A percentile compares a stretch with the other conserved stretches of the same genome.
Conservation (phyloP, 2,329 filamentous ascomycete species). For the Pseudogymnoascus sp. region DNA sequence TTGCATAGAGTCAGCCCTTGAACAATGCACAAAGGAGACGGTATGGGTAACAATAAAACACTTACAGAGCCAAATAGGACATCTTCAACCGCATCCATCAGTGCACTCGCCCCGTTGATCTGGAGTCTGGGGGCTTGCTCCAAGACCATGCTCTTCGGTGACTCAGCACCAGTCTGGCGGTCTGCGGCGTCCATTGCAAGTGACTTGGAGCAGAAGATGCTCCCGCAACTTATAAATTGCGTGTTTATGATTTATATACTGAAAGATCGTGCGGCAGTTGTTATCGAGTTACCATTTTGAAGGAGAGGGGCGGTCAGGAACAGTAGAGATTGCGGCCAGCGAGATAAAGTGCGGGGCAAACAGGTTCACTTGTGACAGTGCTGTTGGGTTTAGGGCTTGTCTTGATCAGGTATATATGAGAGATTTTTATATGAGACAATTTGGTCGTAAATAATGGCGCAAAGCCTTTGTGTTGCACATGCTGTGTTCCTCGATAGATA, state of each 20-base stretch:
- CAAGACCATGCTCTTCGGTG: constrained; percentile 7
- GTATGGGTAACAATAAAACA: constrained; percentile 4
- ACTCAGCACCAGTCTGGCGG: background rate
- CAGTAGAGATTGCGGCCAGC: constrained; percentile 17
- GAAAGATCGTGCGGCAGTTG: constrained; percentile 16
- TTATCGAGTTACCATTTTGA: constrained; percentile 25
- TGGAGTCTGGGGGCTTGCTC: constrained; percentile 7
- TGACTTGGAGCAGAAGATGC: constrained; percentile 1
- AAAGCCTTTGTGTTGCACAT: background rate
- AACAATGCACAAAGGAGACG: background rate
- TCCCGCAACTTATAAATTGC: background rate
- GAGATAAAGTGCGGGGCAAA: background rate
- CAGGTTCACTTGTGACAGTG: background rate
- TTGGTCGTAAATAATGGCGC: constrained; percentile 8
- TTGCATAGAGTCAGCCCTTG: constrained; percentile 28
- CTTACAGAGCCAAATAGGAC: constrained; percentile 79
- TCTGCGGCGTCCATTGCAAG: constrained; percentile 4
- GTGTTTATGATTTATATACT: background rate
- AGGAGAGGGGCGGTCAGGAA: constrained; percentile 16
- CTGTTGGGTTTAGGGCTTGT: background rate
- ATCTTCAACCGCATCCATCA: constrained; percentile 67
- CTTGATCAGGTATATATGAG: constrained; percentile 5
- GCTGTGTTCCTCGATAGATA: background rate
- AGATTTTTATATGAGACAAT: constrained; percentile 6
- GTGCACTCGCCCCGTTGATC: constrained; percentile 13